Conservation (phyloP, 768 basidiomycete genomes). For the Agrocybe praecox region DNA sequence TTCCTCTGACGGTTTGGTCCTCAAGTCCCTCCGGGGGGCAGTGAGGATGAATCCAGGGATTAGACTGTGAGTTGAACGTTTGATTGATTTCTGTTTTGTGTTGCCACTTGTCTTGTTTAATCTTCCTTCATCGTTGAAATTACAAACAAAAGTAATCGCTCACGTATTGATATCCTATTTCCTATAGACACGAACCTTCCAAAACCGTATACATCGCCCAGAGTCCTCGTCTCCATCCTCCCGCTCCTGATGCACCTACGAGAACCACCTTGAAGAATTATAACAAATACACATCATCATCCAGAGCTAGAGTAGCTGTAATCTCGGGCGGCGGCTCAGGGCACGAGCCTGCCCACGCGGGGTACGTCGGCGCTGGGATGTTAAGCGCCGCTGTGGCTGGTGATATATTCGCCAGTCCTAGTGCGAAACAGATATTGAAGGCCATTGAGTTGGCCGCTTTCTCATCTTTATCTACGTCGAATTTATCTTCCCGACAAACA, state of each 20-base stretch:
- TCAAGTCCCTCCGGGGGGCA: slow-evolving; percentile 42
- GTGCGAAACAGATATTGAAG: slow-evolving; percentile 56
- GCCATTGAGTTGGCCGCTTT: slow-evolving; percentile 48
- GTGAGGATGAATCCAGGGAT: slow-evolving; percentile 42
- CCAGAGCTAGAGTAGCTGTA: slow-evolving; percentile 44
- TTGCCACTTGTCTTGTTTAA: too few relatives aligned
- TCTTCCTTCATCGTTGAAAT: too few relatives aligned
- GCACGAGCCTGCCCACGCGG: slow-evolving; percentile 62
- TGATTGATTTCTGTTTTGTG: too few relatives aligned
- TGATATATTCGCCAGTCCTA: slow-evolving; percentile 64
- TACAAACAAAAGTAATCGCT: too few relatives aligned
- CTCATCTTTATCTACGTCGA: background rate
- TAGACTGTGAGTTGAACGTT: slow-evolving; percentile 40
- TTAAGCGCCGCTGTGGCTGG: slow-evolving; percentile 59
- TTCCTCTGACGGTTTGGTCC: slow-evolving; percentile 42
- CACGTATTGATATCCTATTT: background rate
- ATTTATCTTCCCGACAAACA: too few relatives aligned
- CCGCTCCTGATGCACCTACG: too few relatives aligned
- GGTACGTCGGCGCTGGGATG: slow-evolving; percentile 60
- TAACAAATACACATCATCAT: too few relatives aligned
- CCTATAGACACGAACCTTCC: slow-evolving; percentile 34
- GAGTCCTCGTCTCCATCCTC: too few relatives aligned
- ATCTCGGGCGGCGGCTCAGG: slow-evolving; percentile 56
- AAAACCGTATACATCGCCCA: slow-evolving; percentile 26
- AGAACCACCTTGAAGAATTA: too few relatives aligned